Base-by-base conservation (phyloP, 2,329 filamentous ascomycete genomes). In the Colletotrichum sp. region DNA sequence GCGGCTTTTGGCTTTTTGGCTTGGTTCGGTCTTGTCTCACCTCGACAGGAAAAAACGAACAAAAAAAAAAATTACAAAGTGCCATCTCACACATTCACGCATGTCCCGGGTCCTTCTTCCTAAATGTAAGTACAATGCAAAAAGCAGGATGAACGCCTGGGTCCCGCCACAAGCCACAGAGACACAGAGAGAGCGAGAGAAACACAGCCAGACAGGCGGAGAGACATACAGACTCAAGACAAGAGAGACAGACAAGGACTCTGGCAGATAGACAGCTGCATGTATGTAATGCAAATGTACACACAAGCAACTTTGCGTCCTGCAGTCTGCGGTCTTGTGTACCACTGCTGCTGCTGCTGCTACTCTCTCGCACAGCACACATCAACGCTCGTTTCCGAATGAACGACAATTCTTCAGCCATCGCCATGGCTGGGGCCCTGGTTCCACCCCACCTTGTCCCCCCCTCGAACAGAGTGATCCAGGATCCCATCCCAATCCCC, bases 351-450 rank as follows among this genome's bases (percentile, higher is more conserved):
- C 30, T 32, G 30, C 36, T 43, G 16, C 36, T 43, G 36, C 36
- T 43, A 18, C 36, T 43, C 16, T 43, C 58, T 16, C 58, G 43
- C 66, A 32, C 27, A 28, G 27, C 30, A n/a, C 18, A 58, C 30
- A 39, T 28, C 52, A 39, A 75, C 72, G 64, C 56, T 58, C 62
- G 69, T 72, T 72, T 69, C 69, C 73, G 73, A 55, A 73, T 68
- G 73, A 75, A 43, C 36, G 36, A 60, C 73, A 75, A 75, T 75
- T 75, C 73, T 75, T 75, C 73, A 75, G 70, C 73, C 73, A 75
- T 67, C 69, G 65, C 64, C 62, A 68, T 71, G 56, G 36, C 18
- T 43, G 64, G 69, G 62, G 56, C 27, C 56, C 56, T 67, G 64
- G 64, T 61, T 32, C 68, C 62, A 56, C 62, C 62, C 73, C 73